A percentile compares a stretch with the other conserved stretches of the same genome.
Conservation (phyloP, 1,139 yeast species). For the Blastobotrys malaysiensis region DNA sequence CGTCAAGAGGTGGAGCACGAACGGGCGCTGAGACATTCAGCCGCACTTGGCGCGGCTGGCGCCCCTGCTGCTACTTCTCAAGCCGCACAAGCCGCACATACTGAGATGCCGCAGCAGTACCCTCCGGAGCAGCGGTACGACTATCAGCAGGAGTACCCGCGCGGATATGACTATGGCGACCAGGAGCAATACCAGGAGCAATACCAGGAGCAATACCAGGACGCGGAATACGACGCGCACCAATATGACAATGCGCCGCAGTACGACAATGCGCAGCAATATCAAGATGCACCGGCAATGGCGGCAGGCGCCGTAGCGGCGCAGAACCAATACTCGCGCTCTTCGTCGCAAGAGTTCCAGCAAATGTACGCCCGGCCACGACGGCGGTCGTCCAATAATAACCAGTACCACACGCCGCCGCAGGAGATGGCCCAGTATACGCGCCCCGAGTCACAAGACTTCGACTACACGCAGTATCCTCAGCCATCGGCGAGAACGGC, state of each 20-base stretch:
- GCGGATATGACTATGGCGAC: not conserved
- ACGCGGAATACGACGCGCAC: not conserved
- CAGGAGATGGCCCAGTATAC: not conserved
- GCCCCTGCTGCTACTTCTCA: too few relatives aligned
- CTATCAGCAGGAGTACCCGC: not conserved
- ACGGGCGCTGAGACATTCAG: not conserved
- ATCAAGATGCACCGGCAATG: too few relatives aligned
- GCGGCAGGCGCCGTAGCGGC: not conserved
- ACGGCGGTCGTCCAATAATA: slow-evolving; percentile 16
- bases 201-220: not conserved
- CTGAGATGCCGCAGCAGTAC: not conserved
- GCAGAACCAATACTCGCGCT: not conserved
- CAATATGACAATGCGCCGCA: not conserved
- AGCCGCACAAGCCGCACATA: not conserved
- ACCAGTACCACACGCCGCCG: not conserved
- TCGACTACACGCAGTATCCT: not conserved
- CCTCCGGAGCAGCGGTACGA: slow-evolving; percentile 1
- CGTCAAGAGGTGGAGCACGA: slow-evolving; percentile 3
- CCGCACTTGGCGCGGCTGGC: not conserved
- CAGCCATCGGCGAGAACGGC: not conserved
- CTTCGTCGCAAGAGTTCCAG: not conserved
- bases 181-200: slow-evolving; percentile 1
- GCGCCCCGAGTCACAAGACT: not conserved
- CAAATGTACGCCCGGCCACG: slow-evolving; percentile 22
- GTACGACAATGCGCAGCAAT: not conserved